These are phyloP conservation scores for Calonectria montana DNA, from an alignment of 2,329 filamentous ascomycete species.

Conservation along the genomic window DNA sequence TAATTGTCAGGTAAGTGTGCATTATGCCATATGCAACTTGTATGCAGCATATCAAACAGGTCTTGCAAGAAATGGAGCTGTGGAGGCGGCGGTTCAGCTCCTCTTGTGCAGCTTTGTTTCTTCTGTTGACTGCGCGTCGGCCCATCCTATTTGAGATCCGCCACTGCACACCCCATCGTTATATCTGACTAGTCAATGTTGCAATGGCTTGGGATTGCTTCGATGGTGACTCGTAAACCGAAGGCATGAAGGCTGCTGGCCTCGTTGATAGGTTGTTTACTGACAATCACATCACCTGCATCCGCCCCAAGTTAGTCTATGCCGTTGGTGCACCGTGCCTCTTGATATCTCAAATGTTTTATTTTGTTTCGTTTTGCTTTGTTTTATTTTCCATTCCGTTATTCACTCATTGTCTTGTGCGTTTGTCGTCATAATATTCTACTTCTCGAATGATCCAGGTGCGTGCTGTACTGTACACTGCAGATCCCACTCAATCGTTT, in stretches of 20 bases:
- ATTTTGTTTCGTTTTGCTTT: neutral
- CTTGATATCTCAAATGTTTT: neutral
- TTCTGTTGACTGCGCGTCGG: neutral
- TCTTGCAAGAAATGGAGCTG: constrained; percentile 5
- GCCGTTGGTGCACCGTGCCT: neutral
- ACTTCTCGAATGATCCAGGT: neutral
- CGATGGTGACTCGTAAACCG: neutral
- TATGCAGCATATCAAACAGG: constrained; percentile 5
- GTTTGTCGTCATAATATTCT: neutral
- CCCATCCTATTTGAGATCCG: neutral
- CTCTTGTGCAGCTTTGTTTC: constrained; percentile 3
- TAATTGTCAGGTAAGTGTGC: constrained; percentile 6
- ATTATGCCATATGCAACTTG: neutral
- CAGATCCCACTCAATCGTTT: neutral
- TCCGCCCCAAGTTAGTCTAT: neutral
- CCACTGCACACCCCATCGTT: neutral
- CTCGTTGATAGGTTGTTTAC: neutral
- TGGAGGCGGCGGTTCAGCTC: neutral
- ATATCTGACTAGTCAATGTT: neutral
- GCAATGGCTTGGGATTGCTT: neutral
- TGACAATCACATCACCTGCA: neutral
- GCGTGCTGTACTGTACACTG: neutral
- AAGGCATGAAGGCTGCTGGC: neutral
- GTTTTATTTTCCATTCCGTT: neutral
- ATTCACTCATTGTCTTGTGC: neutral